Percentiles rank a stretch among this genome's conserved stretches.
phyloP scores from a whole-genome alignment of 345 rosid genomes.

The Moricandia arvensis region DNA sequence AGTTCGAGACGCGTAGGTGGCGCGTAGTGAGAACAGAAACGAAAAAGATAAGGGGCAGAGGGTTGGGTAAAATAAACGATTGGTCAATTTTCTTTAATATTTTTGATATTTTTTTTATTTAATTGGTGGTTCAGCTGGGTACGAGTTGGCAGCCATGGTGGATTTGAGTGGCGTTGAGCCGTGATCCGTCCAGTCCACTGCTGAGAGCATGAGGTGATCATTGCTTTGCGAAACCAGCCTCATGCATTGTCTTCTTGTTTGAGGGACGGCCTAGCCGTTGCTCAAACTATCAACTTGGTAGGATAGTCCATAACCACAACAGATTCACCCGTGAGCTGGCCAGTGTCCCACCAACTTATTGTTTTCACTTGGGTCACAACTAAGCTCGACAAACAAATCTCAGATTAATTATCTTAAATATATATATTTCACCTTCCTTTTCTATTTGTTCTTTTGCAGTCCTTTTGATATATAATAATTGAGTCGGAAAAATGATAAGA shows the following conservation, averaged over 20 bases:
- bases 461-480: background rate
- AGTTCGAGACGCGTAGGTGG: no score
- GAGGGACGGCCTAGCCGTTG: background rate
- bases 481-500: background rate
- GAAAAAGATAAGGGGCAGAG: no score
- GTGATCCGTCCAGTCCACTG: slow-evolving; percentile 41
- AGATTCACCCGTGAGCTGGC: background rate
- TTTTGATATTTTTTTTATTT: no score
- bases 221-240: slow-evolving; percentile 45
- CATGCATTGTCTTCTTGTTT: slow-evolving; percentile 40
- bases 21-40: no score
- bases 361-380: slow-evolving; percentile 33
- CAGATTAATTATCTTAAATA: background rate
- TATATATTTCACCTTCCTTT: background rate
- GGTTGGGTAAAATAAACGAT: no score
- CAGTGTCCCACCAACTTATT: slow-evolving; percentile 12
- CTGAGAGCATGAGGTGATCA: slow-evolving; percentile 28
- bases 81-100: no score
- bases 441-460: background rate
- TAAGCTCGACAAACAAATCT: background rate
- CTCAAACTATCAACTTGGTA: slow-evolving; percentile 26
- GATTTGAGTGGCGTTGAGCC: background rate
- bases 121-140: slow-evolving; percentile 33
- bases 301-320: slow-evolving; percentile 14
- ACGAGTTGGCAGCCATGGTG: slow-evolving; percentile 18